Evolutionary conservation across 2,329 filamentous ascomycete species (phyloP).

Genomic region (Cryphonectria parasitica): DNA sequence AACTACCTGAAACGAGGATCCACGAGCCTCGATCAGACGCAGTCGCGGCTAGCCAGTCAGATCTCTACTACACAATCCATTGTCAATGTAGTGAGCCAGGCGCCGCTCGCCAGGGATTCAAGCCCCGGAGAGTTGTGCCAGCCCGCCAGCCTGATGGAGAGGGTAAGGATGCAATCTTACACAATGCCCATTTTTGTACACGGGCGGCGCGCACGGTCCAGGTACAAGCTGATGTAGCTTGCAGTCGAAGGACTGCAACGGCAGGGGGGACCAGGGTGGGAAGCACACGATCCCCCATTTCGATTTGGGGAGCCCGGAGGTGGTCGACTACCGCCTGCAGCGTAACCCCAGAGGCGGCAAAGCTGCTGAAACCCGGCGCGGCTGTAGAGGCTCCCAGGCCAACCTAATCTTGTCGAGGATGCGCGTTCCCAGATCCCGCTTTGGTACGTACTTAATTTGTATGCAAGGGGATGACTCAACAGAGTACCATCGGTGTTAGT

Average conservation of each 20-base stretch:
- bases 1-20: constrained; percentile 29
- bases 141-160: neutral
- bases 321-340: constrained; percentile 4
- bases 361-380: constrained; percentile 27
- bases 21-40: constrained; percentile 1
- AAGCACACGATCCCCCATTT: neutral
- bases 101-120: neutral
- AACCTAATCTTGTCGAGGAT: neutral
- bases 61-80: neutral
- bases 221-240: constrained; percentile 5
- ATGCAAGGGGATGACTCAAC: constrained; percentile 5
- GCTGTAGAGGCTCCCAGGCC: constrained; percentile 13
- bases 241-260: constrained; percentile 6
- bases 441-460: neutral
- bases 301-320: constrained; percentile 6
- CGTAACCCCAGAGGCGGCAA: constrained; percentile 16
- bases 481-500: neutral
- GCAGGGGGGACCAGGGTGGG: neutral
- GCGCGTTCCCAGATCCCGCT: neutral
- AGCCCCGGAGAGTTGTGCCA: neutral
- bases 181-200: constrained; percentile 4
- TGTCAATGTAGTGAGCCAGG: neutral
- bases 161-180: constrained; percentile 4
- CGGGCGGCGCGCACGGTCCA: neutral
- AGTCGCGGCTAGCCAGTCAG: constrained; percentile 9